Base-by-base conservation (phyloP, 345 rosid genomes). In the Erucastrum elatum region DNA sequence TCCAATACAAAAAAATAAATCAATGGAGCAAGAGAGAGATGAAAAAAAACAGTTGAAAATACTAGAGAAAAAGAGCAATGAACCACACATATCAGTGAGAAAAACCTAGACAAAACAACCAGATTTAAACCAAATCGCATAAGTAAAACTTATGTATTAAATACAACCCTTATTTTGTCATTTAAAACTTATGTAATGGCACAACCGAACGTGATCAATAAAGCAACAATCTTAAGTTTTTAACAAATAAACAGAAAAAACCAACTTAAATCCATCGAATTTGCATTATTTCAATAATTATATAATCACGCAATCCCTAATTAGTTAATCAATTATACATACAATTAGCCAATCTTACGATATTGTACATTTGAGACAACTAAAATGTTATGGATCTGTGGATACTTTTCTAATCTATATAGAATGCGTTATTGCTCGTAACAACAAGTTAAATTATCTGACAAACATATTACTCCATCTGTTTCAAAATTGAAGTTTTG, bases 211-310 rank as follows among this genome's bases (percentile, higher is more conserved):
- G 70, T 66, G 77, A 60, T 51, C 64, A 72, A 39, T 30, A 72
- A 78, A 44, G 33, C 73, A 72, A 60, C 59, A 30, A 60, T 72
- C 1, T 21, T 21, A 21, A 21, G 21, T 21, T 21, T 21, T 0
- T 59, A 59, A 31, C 66, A 66, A 66, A 66, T 30, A 71, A 77
- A 70, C 73, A 6, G 63, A 15, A 29, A 29, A 8, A 4, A 41
- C 37, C 60, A 44, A 66, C 58, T 71, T 79, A 55, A 60, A 30
- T 80, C 66, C 75, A 68, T 74, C 74, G 75, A 51, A 74, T 68
- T 53, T 71, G 72, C 15, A 46, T 46, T 46, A 12, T 46, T 46
- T 46, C 30, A 46, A 12, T 71, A 46, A 12, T 13, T 16, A 55
- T 34, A 60, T 31, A 68, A 12, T 25, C 35, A 27, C 60, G 59